Percentiles rank a stretch among this genome's conserved stretches.
These are phyloP conservation scores for Talaromyces sp. DNA, from an alignment of 2,329 filamentous ascomycete genomes.

Conservation along the genomic window DNA sequence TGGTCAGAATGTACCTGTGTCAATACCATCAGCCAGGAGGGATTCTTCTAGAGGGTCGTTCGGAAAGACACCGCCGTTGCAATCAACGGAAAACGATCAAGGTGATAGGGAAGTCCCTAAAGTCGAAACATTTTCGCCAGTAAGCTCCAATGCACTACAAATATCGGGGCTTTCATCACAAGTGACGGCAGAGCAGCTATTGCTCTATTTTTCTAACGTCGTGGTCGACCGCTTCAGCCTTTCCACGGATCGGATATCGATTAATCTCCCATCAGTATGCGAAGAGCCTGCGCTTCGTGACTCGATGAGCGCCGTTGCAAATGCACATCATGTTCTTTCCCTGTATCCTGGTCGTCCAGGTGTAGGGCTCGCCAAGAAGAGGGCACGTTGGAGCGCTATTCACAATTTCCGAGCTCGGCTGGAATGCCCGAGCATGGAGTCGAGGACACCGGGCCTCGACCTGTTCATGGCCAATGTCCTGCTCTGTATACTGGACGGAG, in stretches of 20 bases:
- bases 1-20: constrained; percentile 11
- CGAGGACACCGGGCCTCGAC: constrained; percentile 23
- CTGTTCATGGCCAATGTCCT: constrained; percentile 42
- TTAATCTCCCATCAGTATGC: constrained; percentile 13
- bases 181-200: constrained; percentile 10
- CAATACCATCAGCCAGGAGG: not conserved
- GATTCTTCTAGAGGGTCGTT: not conserved
- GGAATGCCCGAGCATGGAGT: constrained; percentile 20
- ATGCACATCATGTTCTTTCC: constrained; percentile 14
- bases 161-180: not conserved
- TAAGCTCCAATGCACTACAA: not conserved
- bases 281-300: constrained; percentile 13
- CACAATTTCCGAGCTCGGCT: constrained; percentile 22
- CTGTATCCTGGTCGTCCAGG: constrained; percentile 4
- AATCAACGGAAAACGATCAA: not conserved
- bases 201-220: constrained; percentile 15
- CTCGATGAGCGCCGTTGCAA: constrained; percentile 14
- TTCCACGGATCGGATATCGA: constrained; percentile 8
- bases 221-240: constrained; percentile 14
- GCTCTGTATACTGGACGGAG: constrained; percentile 41
- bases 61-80: not conserved
- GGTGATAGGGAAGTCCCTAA: not conserved
- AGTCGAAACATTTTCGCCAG: not conserved
- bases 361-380: constrained; percentile 8
- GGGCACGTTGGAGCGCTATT: constrained; percentile 12